Conservation (phyloP, 192 early-diverging fungal species). For the Piromyces finnis region DNA sequence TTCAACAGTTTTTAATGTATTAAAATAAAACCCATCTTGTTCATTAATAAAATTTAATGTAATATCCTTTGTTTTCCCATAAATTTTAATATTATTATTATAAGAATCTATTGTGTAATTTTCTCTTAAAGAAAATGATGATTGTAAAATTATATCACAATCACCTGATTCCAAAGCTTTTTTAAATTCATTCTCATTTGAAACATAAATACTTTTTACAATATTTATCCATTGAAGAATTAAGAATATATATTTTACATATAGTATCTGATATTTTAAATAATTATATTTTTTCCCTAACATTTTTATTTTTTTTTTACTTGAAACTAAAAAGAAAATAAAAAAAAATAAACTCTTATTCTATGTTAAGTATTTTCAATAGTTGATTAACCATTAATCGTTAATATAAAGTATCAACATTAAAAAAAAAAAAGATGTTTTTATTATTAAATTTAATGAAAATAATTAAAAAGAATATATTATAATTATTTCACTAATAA, state of each 20-base stretch:
- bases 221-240: neutral
- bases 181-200: neutral
- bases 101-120: neutral
- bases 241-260: neutral
- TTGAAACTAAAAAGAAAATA: too few relatives aligned
- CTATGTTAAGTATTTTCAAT: too few relatives aligned
- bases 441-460: too few relatives aligned
- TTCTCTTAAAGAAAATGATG: neutral
- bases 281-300: too few relatives aligned
- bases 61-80: neutral
- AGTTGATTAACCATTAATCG: too few relatives aligned
- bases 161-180: neutral
- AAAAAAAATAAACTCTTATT: too few relatives aligned
- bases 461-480: too few relatives aligned
- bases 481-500: too few relatives aligned
- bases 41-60: neutral
- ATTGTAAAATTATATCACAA: neutral
- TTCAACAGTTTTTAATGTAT: neutral
- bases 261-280: too few relatives aligned
- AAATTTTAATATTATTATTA: neutral
- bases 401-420: too few relatives aligned
- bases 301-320: too few relatives aligned
- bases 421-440: too few relatives aligned
- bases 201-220: neutral
- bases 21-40: neutral